Evolutionary conservation across 2,329 filamentous ascomycete genomes (phyloP), one percentile per base, ranked within the genome.

Genomic region (Microdochium bolleyi): DNA sequence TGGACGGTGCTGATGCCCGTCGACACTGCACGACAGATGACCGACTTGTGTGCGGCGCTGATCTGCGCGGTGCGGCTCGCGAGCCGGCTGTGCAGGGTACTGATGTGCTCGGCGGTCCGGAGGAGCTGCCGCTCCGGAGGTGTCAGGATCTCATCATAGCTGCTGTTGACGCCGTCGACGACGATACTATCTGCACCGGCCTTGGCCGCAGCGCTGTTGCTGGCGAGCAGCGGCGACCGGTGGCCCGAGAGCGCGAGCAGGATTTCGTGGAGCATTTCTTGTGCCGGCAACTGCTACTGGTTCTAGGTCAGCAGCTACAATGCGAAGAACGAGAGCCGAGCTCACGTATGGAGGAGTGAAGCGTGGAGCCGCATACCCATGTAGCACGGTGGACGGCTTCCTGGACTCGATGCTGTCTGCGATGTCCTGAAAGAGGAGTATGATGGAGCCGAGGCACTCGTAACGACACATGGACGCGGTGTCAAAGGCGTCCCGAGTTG

Each of bases 171-270:
- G 57, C 74, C 67, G 37, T 14, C 37, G 37, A 4, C 16, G 37
- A 22, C 16, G 37, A 44, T 7, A 24, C 19, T 46, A 46, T 46
- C 41, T 46, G 41, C 14, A 46, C 41, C 41, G 41, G 41, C 41
- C 41, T 46, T 46, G 41, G 41, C 41, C 41, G 21, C 41, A 19
- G 24, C 48, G 48, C 48, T 19, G 61, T 73, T 66, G 67, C 81
- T 80, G 27, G 27, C 27, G 73, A 96, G 88, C 66, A 97, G 82
- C 60, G 91, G 87, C 58, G 92, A 96, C 58, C 89, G 87, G 73
- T 97, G 89, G 60, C 94, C 92, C 63, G 92, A 95, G 71, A 97
- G 85, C 69, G 92, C 92, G 71, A 99, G 86, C 71, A 97, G 84
- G 74, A 99, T 90, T 78, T 99, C 94, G 82, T 97, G 94, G 70